Base-by-base conservation (phyloP, 352 stramenopile species). In the Phytophthora parvispora region DNA sequence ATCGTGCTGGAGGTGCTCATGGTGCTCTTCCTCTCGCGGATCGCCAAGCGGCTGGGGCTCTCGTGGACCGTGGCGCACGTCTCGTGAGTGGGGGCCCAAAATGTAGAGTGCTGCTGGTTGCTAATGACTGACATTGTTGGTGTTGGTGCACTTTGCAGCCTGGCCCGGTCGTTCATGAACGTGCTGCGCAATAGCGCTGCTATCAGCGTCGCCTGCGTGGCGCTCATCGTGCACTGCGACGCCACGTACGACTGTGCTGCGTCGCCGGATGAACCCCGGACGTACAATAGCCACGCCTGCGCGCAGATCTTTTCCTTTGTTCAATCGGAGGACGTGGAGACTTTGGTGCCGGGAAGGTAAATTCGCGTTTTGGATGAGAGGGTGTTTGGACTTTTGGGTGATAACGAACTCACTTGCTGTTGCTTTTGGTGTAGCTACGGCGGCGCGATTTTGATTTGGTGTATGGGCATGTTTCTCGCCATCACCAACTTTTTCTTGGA, bases 401-500 rank as follows among this genome's bases (percentile, higher is more conserved):
- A 9, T n/a, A 43, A 43, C 36, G 16, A 43, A 9, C 15, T 45
- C n/a, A n/a, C n/a, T n/a, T n/a, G n/a, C n/a, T 45, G 38, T 4
- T 45, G 18, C 18, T n/a, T n/a, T n/a, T n/a, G n/a, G 38, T 45
- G 18, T 20, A 45, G 42, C 42, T 49, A 49, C n/a, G 42, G 42
- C 20, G 42, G 20, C n/a, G 42, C 42, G 5, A 67, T 94, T 42
- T 80, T 95, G n/a, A 95, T 94, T 40, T 97, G 89, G 89, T 84
- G 91, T 27, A 87, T 90, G 9, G 89, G 89, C 3, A 88, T 97
- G 70, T 67, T 80, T 18, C 75, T 97, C 22, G 87, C 88, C 3
- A 93, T 91, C 59, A 93, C 87, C 6, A 97, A 95, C 65, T 95
- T 97, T 42, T 79, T 95, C 10, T 71, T 94, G 25, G 89, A 97